Percentiles rank a stretch among this genome's conserved stretches.
phyloP scores from a whole-genome alignment of 257 asterid genomes.

The Ligustrum vulgare region DNA sequence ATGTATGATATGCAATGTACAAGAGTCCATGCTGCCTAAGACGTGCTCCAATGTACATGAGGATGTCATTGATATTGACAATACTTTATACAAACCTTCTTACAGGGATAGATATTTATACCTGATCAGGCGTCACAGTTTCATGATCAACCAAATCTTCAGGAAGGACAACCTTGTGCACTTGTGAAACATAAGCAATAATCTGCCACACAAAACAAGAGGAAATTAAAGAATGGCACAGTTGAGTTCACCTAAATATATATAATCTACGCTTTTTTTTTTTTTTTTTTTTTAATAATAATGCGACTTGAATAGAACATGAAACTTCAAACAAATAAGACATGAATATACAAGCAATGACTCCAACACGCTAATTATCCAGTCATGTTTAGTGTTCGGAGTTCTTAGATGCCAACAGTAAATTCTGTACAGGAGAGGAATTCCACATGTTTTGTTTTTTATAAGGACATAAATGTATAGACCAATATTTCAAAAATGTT shows the following conservation, averaged over 20 bases:
- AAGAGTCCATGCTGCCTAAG: background rate
- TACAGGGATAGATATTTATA: slow-evolving; percentile 14
- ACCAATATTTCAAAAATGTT: slow-evolving; percentile 3
- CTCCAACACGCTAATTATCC: background rate
- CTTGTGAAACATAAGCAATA: slow-evolving; percentile 98
- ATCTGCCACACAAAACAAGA: slow-evolving; percentile 53
- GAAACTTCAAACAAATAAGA: background rate
- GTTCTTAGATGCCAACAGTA: slow-evolving; percentile 4
- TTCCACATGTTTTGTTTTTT: background rate
- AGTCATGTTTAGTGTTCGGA: background rate
- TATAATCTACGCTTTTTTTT: background rate
- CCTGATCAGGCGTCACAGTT: slow-evolving; percentile 77
- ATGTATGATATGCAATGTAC: background rate
- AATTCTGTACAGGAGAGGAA: slow-evolving; percentile 6
- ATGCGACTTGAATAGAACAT: background rate
- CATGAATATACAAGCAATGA: background rate
- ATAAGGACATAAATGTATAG: background rate
- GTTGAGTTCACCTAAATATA: slow-evolving; percentile 5
- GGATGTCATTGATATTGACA: background rate
- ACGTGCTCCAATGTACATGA: slow-evolving; percentile 1
- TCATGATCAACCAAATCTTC: slow-evolving; percentile 70
- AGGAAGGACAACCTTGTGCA: slow-evolving; percentile 80
- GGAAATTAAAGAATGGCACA: slow-evolving; percentile 18
- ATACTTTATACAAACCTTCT: slow-evolving; percentile 12
- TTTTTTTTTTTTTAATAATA: no score